Evolutionary conservation across 2,329 filamentous ascomycete species (phyloP).

Genomic region (Sphaerulina vaccinii): DNA sequence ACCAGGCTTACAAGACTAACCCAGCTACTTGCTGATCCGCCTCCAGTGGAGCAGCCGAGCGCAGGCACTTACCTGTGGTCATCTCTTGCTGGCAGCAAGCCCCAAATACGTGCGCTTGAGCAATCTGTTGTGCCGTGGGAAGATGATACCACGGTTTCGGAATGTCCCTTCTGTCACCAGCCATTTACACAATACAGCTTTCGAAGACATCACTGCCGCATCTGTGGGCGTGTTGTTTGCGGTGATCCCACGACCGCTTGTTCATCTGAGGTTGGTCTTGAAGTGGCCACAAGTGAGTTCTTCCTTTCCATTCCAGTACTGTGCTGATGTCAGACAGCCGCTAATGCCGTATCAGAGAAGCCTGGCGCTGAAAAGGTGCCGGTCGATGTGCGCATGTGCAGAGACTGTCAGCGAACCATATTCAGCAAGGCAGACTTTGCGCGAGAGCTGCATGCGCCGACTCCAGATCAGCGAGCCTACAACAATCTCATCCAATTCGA

Average conservation of each 20-base stretch:
- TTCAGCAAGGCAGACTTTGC: slow-evolving; percentile 77
- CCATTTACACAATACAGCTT: slow-evolving; percentile 94
- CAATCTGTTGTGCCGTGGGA: slow-evolving; percentile 89
- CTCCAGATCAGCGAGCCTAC: slow-evolving; percentile 76
- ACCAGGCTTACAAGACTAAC: slow-evolving; percentile 90
- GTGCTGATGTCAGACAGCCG: slow-evolving; percentile 33
- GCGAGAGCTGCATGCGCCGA: slow-evolving; percentile 64
- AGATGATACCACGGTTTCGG: slow-evolving; percentile 75
- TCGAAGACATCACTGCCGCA: slow-evolving; percentile 87
- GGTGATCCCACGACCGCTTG: slow-evolving; percentile 81
- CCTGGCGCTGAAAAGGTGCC: slow-evolving; percentile 56
- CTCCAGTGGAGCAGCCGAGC: slow-evolving; percentile 57
- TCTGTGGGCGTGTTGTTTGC: slow-evolving; percentile 91
- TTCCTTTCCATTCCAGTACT: slow-evolving; percentile 30
- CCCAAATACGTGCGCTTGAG: slow-evolving; percentile 72
- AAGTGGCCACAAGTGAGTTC: slow-evolving; percentile 63
- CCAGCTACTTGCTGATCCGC: slow-evolving; percentile 70
- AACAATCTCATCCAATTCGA: slow-evolving; percentile 84
- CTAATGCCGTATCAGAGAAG: slow-evolving; percentile 42
- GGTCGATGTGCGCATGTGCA: slow-evolving; percentile 87
- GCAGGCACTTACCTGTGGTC: slow-evolving; percentile 56
- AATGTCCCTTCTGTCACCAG: slow-evolving; percentile 93
- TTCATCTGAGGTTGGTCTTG: slow-evolving; percentile 79
- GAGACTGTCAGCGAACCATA: slow-evolving; percentile 73
- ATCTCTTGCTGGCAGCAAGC: slow-evolving; percentile 62